Evolutionary conservation across 2,329 filamentous ascomycete genomes (phyloP).

Genomic region (Ophiostoma montium): DNA sequence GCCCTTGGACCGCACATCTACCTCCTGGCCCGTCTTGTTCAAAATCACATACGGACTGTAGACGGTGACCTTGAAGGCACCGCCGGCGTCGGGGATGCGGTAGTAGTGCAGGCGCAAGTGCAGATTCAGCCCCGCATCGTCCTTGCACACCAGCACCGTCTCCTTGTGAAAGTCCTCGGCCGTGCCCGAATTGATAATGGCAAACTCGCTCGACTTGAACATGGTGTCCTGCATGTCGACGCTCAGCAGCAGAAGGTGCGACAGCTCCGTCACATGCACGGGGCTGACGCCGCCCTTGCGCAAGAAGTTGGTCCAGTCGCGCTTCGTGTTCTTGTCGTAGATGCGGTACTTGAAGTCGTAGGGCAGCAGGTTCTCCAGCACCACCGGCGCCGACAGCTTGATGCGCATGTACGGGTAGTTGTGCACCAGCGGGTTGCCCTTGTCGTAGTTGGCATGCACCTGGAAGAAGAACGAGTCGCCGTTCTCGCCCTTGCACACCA

Average conservation of each 20-base stretch:
- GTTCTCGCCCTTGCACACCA: slow-evolving; percentile 77
- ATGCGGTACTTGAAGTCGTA: slow-evolving; percentile 99
- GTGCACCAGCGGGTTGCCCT: slow-evolving; percentile 64
- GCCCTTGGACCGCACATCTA: slow-evolving; percentile 78
- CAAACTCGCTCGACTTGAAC: slow-evolving; percentile 90
- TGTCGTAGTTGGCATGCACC: slow-evolving; percentile 74
- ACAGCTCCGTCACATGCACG: slow-evolving; percentile 91
- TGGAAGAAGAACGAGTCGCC: slow-evolving; percentile 95
- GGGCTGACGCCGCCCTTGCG: slow-evolving; percentile 94
- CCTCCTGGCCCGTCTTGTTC: slow-evolving; percentile 85
- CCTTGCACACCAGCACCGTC: slow-evolving; percentile 64
- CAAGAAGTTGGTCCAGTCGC: slow-evolving; percentile 97
- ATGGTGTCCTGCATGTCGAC: slow-evolving; percentile 94
- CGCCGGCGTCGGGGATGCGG: slow-evolving; percentile 78
- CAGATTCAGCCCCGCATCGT: slow-evolving; percentile 65
- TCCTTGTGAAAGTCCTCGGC: slow-evolving; percentile 84
- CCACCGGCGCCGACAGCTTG: slow-evolving; percentile 80
- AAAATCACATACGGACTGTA: slow-evolving; percentile 91
- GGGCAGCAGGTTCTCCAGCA: slow-evolving; percentile 84
- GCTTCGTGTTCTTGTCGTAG: slow-evolving; percentile 96
- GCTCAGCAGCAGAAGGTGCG: slow-evolving; percentile 81
- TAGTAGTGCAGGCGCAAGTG: slow-evolving; percentile 83
- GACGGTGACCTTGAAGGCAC: slow-evolving; percentile 88
- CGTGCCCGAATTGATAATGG: slow-evolving; percentile 84
- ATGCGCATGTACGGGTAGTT: slow-evolving; percentile 92